Evolutionary conservation across 2,329 filamentous ascomycete genomes (phyloP).

Genomic region (Microascus cirrosus): DNA sequence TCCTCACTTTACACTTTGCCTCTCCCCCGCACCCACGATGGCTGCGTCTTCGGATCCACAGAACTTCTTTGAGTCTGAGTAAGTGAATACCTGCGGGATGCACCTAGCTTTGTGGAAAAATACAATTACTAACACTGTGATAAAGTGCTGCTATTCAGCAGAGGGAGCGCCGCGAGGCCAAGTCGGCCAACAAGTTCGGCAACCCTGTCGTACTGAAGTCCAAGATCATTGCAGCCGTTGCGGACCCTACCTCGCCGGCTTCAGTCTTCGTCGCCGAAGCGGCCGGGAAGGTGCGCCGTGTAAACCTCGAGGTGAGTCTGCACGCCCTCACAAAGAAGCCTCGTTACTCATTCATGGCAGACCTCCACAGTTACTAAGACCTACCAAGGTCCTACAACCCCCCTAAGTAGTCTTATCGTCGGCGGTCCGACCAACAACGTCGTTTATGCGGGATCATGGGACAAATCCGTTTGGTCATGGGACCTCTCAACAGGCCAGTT

Average conservation of each 20-base stretch:
- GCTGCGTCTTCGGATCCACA: conserved; percentile 52
- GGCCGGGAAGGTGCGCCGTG: conserved; percentile 63
- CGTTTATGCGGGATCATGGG: conserved; percentile 86
- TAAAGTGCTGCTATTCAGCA: conserved; percentile 37
- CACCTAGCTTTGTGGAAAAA: not conserved
- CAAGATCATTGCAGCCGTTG: conserved; percentile 68
- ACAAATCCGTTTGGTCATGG: conserved; percentile 87
- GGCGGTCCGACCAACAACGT: conserved; percentile 43
- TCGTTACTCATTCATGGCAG: not conserved
- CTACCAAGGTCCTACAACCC: conserved; percentile 67
- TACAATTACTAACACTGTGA: conserved; percentile 3
- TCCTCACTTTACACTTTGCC: not conserved
- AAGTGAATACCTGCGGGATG: conserved; percentile 19
- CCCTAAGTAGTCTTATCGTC: conserved; percentile 66
- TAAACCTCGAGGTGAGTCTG: conserved; percentile 60
- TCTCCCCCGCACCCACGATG: conserved; percentile 5
- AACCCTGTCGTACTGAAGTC: conserved; percentile 69
- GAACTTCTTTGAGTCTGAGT: conserved; percentile 92
- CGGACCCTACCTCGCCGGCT: conserved; percentile 51
- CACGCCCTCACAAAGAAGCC: not conserved
- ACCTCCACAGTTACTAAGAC: conserved; percentile 13
- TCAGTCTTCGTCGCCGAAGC: conserved; percentile 77
- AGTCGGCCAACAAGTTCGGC: conserved; percentile 67
- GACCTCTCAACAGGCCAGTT: conserved; percentile 44
- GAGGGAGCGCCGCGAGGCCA: conserved; percentile 53